Conservation (phyloP, 805 yeast genomes). For the Sugiyamaella lignohabitans region DNA sequence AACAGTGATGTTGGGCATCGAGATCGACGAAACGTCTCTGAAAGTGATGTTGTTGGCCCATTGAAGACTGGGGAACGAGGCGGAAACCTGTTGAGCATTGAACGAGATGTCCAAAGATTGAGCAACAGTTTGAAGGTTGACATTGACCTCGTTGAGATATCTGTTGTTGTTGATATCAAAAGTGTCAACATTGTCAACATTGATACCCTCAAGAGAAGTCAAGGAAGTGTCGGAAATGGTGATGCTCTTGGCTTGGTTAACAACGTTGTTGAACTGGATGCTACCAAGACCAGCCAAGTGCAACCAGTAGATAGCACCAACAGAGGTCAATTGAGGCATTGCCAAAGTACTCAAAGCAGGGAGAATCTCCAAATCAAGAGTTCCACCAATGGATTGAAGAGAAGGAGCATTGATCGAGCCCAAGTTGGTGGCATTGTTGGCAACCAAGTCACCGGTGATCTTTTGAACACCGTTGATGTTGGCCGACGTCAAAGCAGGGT, state of each 20-base stretch:
- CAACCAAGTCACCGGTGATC: slow-evolving; percentile 67
- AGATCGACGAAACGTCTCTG: slow-evolving; percentile 70
- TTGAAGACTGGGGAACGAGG: slow-evolving; percentile 44
- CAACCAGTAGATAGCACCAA: slow-evolving; percentile 71
- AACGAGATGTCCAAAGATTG: slow-evolving; percentile 70
- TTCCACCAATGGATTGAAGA: slow-evolving; percentile 67
- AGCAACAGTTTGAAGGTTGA: slow-evolving; percentile 67
- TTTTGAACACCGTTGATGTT: slow-evolving; percentile 64
- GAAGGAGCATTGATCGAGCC: slow-evolving; percentile 68
- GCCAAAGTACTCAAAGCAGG: slow-evolving; percentile 61
- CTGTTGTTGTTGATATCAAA: slow-evolving; percentile 83
- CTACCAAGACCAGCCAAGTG: slow-evolving; percentile 78
- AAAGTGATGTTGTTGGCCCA: slow-evolving; percentile 88
- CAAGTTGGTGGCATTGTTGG: slow-evolving; percentile 60
- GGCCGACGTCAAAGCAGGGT: slow-evolving; percentile 15
- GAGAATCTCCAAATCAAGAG: slow-evolving; percentile 54
- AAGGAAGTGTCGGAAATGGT: slow-evolving; percentile 40
- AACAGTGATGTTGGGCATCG: slow-evolving; percentile 57
- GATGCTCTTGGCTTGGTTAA: slow-evolving; percentile 66
- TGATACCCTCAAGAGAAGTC: slow-evolving; percentile 35
- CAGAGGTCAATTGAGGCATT: slow-evolving; percentile 73
- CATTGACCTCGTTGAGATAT: slow-evolving; percentile 56
- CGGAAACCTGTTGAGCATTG: slow-evolving; percentile 75
- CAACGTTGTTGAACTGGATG: slow-evolving; percentile 63
- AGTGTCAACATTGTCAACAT: slow-evolving; percentile 31